A percentile compares a stretch with the other conserved stretches of the same genome.
These are phyloP conservation scores for Adansonia rubrostipa DNA, from an alignment of 441 rosid genomes.

Conservation along the genomic window DNA sequence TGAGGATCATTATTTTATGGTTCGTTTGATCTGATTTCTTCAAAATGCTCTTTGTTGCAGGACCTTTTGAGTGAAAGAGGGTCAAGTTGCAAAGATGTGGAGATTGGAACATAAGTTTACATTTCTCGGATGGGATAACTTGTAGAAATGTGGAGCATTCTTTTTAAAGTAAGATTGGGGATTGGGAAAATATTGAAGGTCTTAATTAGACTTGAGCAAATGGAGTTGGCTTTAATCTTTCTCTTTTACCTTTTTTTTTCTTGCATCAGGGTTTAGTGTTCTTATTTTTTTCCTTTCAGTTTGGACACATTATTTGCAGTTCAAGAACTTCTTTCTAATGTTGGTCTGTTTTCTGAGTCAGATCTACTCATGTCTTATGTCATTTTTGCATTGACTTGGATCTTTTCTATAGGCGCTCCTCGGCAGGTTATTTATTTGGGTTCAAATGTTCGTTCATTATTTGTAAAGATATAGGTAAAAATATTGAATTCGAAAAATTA, in stretches of 20 bases:
- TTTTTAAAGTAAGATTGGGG: conserved; percentile 18
- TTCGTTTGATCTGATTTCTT: conserved; percentile 9
- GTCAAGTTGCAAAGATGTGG: conserved; percentile 59
- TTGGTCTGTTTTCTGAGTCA: too few relatives aligned
- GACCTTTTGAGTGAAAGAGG: conserved; percentile 61
- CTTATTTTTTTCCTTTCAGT: background rate
- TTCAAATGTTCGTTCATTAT: too few relatives aligned
- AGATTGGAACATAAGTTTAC: conserved; percentile 34
- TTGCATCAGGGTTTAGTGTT: conserved; percentile 20
- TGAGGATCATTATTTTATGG: background rate
- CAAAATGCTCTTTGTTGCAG: conserved; percentile 39
- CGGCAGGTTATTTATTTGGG: too few relatives aligned
- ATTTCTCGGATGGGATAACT: conserved; percentile 15
- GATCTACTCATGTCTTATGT: too few relatives aligned
- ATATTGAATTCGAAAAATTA: too few relatives aligned
- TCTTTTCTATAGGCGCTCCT: too few relatives aligned
- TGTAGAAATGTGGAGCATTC: conserved; percentile 30
- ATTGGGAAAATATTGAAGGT: conserved; percentile 9
- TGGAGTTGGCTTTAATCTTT: conserved; percentile 20
- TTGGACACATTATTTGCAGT: too few relatives aligned
- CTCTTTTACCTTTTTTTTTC: background rate
- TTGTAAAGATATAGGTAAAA: too few relatives aligned
- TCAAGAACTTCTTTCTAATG: too few relatives aligned
- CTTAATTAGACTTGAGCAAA: conserved; percentile 24
- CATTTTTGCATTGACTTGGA: too few relatives aligned